phyloP scores from a whole-genome alignment of 2,329 filamentous ascomycete species.

The Fusarium tupiense region DNA sequence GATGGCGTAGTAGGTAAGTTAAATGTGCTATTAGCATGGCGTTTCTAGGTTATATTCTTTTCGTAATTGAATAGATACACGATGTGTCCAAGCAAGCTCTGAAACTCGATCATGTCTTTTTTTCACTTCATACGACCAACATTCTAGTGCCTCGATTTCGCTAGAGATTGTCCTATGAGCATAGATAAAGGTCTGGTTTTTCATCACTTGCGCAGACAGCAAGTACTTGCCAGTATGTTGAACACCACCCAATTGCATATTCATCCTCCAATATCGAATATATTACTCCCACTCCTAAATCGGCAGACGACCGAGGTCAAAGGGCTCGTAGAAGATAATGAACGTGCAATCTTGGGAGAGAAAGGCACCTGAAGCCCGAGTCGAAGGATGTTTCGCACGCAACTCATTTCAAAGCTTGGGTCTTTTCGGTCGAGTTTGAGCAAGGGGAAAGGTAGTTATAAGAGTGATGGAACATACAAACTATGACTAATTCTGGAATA shows the following conservation, averaged over 20 bases:
- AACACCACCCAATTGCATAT: not conserved
- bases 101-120: fast-evolving
- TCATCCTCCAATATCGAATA: not conserved
- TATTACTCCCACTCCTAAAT: fast-evolving
- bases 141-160: fast-evolving
- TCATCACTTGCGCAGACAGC: too few species aligned
- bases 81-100: fast-evolving
- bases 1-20: fast-evolving
- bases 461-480: fast-evolving
- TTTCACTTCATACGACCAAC: fast-evolving
- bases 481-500: fast-evolving
- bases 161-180: fast-evolving
- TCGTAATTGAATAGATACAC: not conserved
- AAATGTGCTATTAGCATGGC: too few species aligned
- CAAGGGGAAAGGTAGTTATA: not conserved
- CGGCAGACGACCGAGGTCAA: fast-evolving
- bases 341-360: fast-evolving
- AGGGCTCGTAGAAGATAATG: not conserved
- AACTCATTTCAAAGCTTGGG: fast-evolving
- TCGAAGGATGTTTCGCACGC: fast-evolving
- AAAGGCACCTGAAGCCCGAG: fast-evolving
- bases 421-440: fast-evolving
- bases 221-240: too few species aligned
- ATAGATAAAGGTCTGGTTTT: not conserved
- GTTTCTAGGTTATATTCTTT: fast-evolving